These are phyloP conservation scores for Candida sithepensis DNA, from an alignment of 805 yeast species.

Conservation along the genomic window DNA sequence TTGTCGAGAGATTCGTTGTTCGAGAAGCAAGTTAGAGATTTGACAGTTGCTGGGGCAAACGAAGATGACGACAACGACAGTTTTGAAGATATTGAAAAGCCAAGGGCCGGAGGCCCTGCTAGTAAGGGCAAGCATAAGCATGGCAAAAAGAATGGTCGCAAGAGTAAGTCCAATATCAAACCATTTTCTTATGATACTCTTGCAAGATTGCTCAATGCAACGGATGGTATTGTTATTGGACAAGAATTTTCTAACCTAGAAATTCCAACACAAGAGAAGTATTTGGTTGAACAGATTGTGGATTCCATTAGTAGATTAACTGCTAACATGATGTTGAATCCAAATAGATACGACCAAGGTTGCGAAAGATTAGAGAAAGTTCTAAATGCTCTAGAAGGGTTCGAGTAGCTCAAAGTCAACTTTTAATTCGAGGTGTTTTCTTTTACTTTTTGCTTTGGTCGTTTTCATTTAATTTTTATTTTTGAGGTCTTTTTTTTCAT, in stretches of 20 bases:
- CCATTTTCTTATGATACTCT: conserved; percentile 41
- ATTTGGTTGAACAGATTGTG: conserved; percentile 76
- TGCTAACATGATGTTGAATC: conserved; percentile 87
- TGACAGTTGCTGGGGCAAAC: not conserved
- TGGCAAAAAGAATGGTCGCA: conserved; percentile 6
- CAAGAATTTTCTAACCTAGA: conserved; percentile 72
- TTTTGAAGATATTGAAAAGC: conserved; percentile 17
- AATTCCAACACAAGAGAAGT: conserved; percentile 72
- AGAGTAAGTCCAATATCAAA: conserved; percentile 23
- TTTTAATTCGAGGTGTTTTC: not conserved
- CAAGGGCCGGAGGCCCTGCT: not conserved
- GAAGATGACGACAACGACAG: conserved; percentile 13
- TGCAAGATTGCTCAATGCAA: conserved; percentile 50
- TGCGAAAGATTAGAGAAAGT: conserved; percentile 77
- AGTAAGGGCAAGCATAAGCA: conserved; percentile 1
- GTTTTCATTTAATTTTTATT: not conserved
- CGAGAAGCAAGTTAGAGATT: conserved; percentile 5
- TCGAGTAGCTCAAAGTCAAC: conserved; percentile 26
- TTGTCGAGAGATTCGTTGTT: conserved; percentile 16
- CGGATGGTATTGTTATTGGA: conserved; percentile 60
- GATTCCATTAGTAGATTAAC: conserved; percentile 83
- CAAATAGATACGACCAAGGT: conserved; percentile 76
- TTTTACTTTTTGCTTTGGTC: not conserved
- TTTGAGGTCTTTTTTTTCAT: not conserved
- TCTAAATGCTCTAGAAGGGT: conserved; percentile 83